These are phyloP conservation scores for Lippia alba DNA, from an alignment of 305 asterid species.

Conservation along the genomic window DNA sequence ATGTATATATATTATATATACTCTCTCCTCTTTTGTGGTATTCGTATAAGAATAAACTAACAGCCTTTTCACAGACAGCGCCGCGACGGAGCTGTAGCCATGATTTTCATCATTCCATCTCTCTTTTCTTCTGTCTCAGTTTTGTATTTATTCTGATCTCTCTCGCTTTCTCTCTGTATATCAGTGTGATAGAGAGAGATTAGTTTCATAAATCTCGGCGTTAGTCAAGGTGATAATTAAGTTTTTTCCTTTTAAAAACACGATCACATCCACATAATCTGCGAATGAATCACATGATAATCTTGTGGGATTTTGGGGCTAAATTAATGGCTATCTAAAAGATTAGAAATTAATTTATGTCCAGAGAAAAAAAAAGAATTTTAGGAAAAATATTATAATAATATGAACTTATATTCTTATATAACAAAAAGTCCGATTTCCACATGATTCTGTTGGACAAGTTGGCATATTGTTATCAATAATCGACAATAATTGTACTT, in stretches of 20 bases:
- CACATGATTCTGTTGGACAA: conserved; percentile 38
- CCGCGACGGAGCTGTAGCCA: conserved; percentile 34
- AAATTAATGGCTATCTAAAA: neutral
- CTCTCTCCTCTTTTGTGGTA: conserved; percentile 2
- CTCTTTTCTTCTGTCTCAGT: neutral
- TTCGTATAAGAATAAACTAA: conserved; percentile 21
- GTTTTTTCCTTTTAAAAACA: neutral
- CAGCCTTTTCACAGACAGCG: conserved; percentile 28
- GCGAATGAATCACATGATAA: conserved; percentile 22
- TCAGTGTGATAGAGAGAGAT: neutral
- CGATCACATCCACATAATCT: conserved; percentile 29
- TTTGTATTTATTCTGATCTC: conserved; percentile 21
- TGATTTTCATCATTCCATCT: conserved; percentile 34
- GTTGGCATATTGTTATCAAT: conserved; percentile 26
- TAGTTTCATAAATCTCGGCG: neutral
- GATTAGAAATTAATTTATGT: neutral
- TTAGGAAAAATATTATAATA: neutral
- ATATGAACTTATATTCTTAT: conserved; percentile 25
- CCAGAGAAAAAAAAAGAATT: conserved; percentile 16
- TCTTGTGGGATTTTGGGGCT: conserved; percentile 27
- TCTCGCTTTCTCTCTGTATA: neutral
- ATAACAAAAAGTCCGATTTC: conserved; percentile 24
- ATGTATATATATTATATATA: neutral
- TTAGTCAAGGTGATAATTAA: conserved; percentile 27
- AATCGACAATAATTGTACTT: neutral